phyloP scores from a whole-genome alignment of 1,284 basidiomycete species.

The Cryptococcus sp. region DNA sequence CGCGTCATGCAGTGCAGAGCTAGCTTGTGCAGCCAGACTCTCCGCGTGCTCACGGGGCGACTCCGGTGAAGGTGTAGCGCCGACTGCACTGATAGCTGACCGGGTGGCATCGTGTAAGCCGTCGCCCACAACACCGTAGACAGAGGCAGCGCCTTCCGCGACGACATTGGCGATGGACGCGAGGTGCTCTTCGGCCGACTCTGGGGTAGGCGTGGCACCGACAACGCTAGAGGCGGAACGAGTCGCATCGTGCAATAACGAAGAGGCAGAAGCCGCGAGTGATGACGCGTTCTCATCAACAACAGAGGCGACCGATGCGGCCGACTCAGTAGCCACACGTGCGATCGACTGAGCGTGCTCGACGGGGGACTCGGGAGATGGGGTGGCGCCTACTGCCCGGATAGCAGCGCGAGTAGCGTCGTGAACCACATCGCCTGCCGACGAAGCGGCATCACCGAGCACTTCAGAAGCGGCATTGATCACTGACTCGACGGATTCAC shows the following conservation, averaged over 20 bases:
- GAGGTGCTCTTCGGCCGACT: conserved; percentile 17
- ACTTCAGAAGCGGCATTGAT: conserved; percentile 13
- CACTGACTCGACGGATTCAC: conserved; percentile 24
- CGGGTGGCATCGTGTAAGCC: conserved; percentile 23
- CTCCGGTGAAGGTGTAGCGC: conserved; percentile 26
- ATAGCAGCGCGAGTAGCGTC: conserved; percentile 19
- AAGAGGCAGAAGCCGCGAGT: conserved; percentile 14
- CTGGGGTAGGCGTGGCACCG: conserved; percentile 26
- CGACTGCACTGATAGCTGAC: conserved; percentile 13
- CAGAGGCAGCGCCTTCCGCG: conserved; percentile 12
- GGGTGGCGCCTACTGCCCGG: conserved; percentile 24
- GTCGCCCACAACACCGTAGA: conserved; percentile 15
- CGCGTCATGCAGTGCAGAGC: conserved; percentile 7
- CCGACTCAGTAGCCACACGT: conserved; percentile 13
- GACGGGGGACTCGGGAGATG: conserved; percentile 26
- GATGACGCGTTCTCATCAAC: conserved; percentile 9
- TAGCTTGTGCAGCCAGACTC: conserved; percentile 13
- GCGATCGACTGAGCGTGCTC: conserved; percentile 24
- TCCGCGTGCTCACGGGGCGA: conserved; percentile 12
- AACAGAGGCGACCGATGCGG: conserved; percentile 11
- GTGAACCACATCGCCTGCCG: conserved; percentile 16
- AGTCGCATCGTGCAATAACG: conserved; percentile 22
- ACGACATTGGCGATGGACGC: conserved; percentile 16
- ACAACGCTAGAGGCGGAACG: conserved; percentile 20
- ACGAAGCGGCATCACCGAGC: conserved; percentile 18